Conservation (phyloP, 257 asterid genomes). For the Solanum pennellii region DNA sequence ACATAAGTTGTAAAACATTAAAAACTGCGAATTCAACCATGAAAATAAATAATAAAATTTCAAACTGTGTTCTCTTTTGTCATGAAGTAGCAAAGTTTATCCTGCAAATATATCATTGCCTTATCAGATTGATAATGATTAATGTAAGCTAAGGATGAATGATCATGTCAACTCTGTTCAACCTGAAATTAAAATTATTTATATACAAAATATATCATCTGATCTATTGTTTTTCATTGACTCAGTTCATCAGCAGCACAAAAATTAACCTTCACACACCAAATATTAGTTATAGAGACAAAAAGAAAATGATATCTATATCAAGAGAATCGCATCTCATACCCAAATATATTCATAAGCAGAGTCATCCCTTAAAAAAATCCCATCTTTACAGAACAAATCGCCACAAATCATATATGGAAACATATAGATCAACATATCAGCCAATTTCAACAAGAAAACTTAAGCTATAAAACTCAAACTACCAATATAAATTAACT, state of each 20-base stretch:
- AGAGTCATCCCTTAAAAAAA: neutral
- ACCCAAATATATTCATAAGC: neutral
- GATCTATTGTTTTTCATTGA: neutral
- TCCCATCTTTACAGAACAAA: slow-evolving; percentile 1
- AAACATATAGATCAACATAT: neutral
- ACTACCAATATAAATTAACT: neutral
- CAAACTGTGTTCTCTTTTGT: neutral
- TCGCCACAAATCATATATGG: neutral
- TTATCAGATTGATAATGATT: neutral
- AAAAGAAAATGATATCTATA: neutral
- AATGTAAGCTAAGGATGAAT: neutral
- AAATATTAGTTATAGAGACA: neutral
- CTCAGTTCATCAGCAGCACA: neutral
- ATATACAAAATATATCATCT: no score
- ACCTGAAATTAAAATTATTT: neutral
- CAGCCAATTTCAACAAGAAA: neutral
- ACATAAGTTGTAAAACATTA: neutral
- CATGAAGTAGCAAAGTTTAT: neutral
- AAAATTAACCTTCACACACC: neutral
- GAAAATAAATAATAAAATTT: neutral
- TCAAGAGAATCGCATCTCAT: neutral
- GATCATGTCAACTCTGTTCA: neutral
- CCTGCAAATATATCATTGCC: neutral
- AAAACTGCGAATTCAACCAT: neutral
- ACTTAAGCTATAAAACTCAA: neutral